Base-by-base conservation (phyloP, 2,329 filamentous ascomycete genomes). In the Penicillium capsulatum region DNA sequence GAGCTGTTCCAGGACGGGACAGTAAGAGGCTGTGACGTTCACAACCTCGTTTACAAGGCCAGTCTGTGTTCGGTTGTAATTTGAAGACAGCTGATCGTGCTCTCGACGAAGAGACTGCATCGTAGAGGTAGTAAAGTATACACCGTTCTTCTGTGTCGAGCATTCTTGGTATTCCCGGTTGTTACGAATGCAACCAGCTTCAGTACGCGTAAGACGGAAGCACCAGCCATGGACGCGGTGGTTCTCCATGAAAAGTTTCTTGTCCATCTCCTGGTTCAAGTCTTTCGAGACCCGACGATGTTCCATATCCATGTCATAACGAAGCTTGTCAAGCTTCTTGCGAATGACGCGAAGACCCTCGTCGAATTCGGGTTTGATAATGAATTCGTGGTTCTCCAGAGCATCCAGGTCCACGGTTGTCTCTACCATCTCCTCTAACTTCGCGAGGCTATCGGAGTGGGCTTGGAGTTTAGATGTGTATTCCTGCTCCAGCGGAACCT, bases 291-390 rank as follows among this genome's bases (percentile, higher is more conserved):
- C 86, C 19, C 79, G 75, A 35, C 74, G 71, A 56, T 94, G 92
- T 62, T 97, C 91, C 20, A 75, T 74, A 35, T 90, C 79, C 79
- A 98, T 96, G 38, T 90, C 84, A 30, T 80, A 73, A 48, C 83
- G 83, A 17, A 95, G 71, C 58, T 83, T 87, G 59, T 97, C 91
- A 2, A 98, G 79, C 61, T 91, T 92, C 68, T 86, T 90, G 36
- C 87, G 81, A 53, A 98, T 94, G n/a, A 86, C 80, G 13, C 84
- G 81, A 26, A 98, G 73, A 38, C 82, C 79, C 42, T 96, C 89
- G 57, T 98, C 92, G 50, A 96, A 98, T 59, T 98, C 92, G 1
- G 94, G 86, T 67, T 97, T 98, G 76, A 98, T 98, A 56, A 96
- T 91, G 68, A 94, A 98, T 61, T 98, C 92, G 59, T 98, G 92